These are phyloP conservation scores for Nicotiana benthamiana DNA, from an alignment of 257 asterid genomes.

Conservation along the genomic window DNA sequence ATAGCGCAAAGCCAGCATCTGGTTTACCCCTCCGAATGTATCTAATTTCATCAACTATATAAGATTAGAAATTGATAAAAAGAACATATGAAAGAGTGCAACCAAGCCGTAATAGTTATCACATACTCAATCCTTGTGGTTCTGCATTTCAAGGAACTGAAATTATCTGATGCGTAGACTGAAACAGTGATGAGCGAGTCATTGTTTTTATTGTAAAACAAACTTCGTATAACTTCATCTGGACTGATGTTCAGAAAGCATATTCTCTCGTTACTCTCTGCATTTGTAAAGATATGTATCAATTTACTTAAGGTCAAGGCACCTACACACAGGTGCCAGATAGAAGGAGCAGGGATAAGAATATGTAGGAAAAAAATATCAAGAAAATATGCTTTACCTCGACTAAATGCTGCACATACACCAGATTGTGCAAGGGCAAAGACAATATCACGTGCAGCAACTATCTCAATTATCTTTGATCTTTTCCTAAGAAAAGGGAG, in stretches of 20 bases:
- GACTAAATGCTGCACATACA: slow-evolving; percentile 96
- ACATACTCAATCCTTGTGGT: slow-evolving; percentile 94
- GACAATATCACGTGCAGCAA: slow-evolving; percentile 96
- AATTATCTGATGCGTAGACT: slow-evolving; percentile 92
- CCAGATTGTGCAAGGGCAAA: slow-evolving; percentile 99
- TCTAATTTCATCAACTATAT: slow-evolving; percentile 28
- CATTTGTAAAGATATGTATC: slow-evolving; percentile 19
- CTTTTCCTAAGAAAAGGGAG: slow-evolving; percentile 89
- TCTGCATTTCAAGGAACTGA: slow-evolving; percentile 92
- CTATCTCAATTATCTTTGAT: slow-evolving; percentile 90
- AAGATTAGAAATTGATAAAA: slow-evolving; percentile 2
- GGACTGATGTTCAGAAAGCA: slow-evolving; percentile 95
- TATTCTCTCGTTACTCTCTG: slow-evolving; percentile 91
- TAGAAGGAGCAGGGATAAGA: neutral
- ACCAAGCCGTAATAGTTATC: slow-evolving; percentile 12
- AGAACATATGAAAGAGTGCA: neutral
- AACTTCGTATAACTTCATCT: slow-evolving; percentile 96
- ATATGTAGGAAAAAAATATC: neutral
- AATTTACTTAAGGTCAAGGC: neutral
- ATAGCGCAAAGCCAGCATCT: slow-evolving; percentile 92
- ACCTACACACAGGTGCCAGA: neutral
- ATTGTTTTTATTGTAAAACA: slow-evolving; percentile 93
- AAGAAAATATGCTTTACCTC: slow-evolving; percentile 44
- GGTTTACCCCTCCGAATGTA: slow-evolving; percentile 91
- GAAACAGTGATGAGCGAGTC: slow-evolving; percentile 98